These are phyloP conservation scores for Candida boidinii DNA, from an alignment of 805 yeast species.

Conservation along the genomic window DNA sequence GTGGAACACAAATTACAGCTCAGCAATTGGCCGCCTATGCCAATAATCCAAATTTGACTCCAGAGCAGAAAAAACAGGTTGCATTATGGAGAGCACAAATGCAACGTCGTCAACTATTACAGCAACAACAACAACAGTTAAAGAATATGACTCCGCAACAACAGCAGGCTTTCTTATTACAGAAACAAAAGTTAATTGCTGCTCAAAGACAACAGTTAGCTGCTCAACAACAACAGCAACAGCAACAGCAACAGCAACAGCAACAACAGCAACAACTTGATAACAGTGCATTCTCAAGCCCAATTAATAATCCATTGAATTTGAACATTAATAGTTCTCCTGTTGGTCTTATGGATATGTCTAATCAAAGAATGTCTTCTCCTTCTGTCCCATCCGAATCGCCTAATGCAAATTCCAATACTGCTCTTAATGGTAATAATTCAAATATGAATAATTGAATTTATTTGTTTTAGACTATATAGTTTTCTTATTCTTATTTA, in stretches of 20 bases:
- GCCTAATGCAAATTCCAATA: no score
- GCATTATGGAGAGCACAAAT: slow-evolving; percentile 30
- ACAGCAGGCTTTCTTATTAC: slow-evolving; percentile 8
- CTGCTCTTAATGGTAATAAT: no score
- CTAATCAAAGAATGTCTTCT: no score
- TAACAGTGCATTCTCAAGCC: not conserved
- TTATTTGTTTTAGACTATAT: no score
- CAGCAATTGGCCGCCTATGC: slow-evolving; percentile 19
- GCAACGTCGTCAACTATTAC: slow-evolving; percentile 17
- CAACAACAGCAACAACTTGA: slow-evolving; percentile 5
- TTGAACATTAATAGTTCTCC: no score
- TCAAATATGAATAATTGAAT: no score
- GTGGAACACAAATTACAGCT: slow-evolving; percentile 8
- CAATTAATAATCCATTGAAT: no score
- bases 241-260: slow-evolving; percentile 5
- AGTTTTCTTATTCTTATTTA: no score
- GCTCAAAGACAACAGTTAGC: not conserved
- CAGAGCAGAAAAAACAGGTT: slow-evolving; percentile 36
- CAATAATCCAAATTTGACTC: slow-evolving; percentile 30
- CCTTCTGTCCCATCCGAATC: no score
- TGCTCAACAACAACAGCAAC: slow-evolving; percentile 7
- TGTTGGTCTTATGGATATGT: no score
- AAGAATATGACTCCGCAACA: slow-evolving; percentile 12
- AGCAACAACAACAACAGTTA: slow-evolving; percentile 18
- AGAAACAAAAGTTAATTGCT: slow-evolving; percentile 10